Percentiles rank a stretch among this genome's conserved stretches.
phyloP scores from a whole-genome alignment of 1,284 basidiomycete genomes.

The Trichosporon faecale region DNA sequence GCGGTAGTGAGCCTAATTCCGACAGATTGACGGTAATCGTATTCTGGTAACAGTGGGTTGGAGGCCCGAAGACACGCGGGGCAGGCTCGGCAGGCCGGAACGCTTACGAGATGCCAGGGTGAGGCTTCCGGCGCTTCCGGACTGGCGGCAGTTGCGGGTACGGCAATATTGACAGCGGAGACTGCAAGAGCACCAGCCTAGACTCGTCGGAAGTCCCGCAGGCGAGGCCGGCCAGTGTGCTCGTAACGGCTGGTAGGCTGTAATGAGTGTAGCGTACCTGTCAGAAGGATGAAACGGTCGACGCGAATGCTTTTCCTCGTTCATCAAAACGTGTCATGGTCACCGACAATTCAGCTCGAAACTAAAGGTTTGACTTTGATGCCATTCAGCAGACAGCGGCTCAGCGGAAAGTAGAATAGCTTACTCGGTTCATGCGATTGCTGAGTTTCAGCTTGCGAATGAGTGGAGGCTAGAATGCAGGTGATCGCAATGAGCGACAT shows the following conservation, averaged over 20 bases:
- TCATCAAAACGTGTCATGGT: not conserved
- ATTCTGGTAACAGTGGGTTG: not conserved
- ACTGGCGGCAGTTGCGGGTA: not conserved
- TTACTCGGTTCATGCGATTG: not conserved
- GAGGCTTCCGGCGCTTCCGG: too few relatives aligned
- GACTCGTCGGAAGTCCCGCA: not conserved
- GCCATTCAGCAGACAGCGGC: not conserved
- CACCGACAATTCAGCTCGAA: not conserved
- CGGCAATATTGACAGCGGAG: not conserved
- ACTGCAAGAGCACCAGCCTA: not conserved
- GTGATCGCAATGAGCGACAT: not conserved
- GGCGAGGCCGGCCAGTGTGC: not conserved
- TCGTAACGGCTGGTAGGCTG: not conserved
- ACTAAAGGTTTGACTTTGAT: not conserved
- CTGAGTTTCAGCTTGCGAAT: not conserved
- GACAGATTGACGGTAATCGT: not conserved
- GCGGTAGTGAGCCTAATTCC: not conserved
- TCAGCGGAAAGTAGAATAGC: not conserved
- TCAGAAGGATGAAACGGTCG: not conserved
- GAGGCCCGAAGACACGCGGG: too few relatives aligned
- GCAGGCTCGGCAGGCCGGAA: not conserved
- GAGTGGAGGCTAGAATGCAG: not conserved
- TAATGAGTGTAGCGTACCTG: not conserved
- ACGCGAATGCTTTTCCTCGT: not conserved
- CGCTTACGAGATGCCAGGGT: not conserved